These are phyloP conservation scores for Apiospora koreana DNA, from an alignment of 2,329 filamentous ascomycete species.

Conservation along the genomic window DNA sequence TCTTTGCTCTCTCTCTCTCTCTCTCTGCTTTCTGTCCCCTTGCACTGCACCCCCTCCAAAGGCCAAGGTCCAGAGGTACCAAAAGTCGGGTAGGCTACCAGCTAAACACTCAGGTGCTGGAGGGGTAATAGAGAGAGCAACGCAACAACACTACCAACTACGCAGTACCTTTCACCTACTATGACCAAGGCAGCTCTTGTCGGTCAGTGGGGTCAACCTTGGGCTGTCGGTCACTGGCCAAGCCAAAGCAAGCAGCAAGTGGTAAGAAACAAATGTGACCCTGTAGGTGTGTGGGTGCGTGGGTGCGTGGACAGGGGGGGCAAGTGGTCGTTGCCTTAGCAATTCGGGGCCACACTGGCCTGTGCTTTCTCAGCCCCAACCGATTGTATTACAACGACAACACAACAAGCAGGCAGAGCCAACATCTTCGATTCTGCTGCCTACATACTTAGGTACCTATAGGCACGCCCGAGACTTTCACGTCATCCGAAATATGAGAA, in stretches of 20 bases:
- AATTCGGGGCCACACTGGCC: neutral
- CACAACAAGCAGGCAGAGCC: neutral
- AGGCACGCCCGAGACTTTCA: too few species aligned
- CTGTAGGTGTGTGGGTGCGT: neutral
- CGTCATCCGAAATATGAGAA: too few species aligned
- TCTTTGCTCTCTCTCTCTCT: neutral
- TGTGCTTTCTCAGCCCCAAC: neutral
- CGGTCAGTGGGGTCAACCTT: neutral
- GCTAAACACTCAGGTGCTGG: neutral
- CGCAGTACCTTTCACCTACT: neutral
- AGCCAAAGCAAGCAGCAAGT: neutral
- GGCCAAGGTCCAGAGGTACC: neutral
- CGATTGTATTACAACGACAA: neutral
- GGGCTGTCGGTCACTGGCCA: neutral
- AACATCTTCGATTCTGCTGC: neutral
- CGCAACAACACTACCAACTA: neutral
- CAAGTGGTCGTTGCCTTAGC: neutral
- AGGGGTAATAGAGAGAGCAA: conserved; percentile 4
- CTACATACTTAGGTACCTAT: neutral
- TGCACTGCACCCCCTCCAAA: neutral
- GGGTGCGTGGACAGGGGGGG: neutral
- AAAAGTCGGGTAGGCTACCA: neutral
- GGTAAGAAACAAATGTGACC: neutral
- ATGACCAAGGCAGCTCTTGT: conserved; percentile 6
- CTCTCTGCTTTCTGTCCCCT: neutral